These are phyloP conservation scores for Amanita thiersii DNA, from an alignment of 768 basidiomycete genomes.

Conservation along the genomic window DNA sequence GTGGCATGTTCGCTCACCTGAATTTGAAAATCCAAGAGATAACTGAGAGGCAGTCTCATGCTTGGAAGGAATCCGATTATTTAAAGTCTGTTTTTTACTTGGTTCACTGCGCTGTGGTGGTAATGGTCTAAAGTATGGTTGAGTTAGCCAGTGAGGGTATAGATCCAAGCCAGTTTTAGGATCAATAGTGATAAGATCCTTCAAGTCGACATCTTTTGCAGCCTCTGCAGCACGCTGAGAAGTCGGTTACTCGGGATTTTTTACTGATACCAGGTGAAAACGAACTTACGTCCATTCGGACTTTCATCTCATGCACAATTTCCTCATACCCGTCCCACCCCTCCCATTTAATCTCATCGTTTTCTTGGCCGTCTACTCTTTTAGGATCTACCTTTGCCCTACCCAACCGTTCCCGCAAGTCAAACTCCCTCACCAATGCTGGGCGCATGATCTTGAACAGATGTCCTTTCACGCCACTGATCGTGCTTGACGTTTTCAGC, in stretches of 20 bases:
- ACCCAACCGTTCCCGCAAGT: constrained; percentile 70
- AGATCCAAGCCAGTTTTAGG: constrained; percentile 26
- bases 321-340: constrained; percentile 39
- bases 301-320: constrained; percentile 52
- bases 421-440: constrained; percentile 53
- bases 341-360: constrained; percentile 12
- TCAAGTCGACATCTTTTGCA: constrained; percentile 17
- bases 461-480: constrained; percentile 84
- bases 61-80: neutral
- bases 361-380: constrained; percentile 9
- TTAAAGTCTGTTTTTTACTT: neutral
- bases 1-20: no score
- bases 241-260: constrained; percentile 4
- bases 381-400: constrained; percentile 25
- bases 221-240: constrained; percentile 41
- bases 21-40: no score
- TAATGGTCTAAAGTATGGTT: constrained; percentile 56
- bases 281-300: constrained; percentile 35
- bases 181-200: constrained; percentile 23
- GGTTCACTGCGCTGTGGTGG: constrained; percentile 5
- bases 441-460: constrained; percentile 89
- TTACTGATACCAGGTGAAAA: constrained; percentile 3
- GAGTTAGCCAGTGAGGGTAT: constrained; percentile 43
- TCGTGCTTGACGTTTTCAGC: constrained; percentile 61
- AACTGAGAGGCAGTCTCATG: no score